Evolutionary conservation across 805 yeast genomes (phyloP), one percentile per base, ranked within the genome.

Genomic region (Yamadazyma philogaea): DNA sequence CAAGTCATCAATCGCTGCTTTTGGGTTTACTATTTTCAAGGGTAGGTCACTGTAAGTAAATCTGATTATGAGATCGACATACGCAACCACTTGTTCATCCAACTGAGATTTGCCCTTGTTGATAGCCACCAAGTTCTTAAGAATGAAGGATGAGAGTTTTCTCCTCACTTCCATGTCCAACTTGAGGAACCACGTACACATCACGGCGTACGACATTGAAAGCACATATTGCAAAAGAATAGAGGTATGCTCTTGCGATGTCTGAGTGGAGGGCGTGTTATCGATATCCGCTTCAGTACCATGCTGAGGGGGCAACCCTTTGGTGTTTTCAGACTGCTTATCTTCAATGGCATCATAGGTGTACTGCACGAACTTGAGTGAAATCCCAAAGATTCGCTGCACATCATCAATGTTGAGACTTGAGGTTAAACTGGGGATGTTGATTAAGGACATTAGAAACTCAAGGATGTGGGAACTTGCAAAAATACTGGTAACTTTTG

Each of bases 331-430:
- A 48, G 41, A 15, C 44, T 53, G 39, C 55, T 66, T 49, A 38
- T 59, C 50, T 48, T 65, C 50, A 43, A 60, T 55, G 4, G 50
- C 22, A 50, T 84, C 89, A 39, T 75, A 70, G 1, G 87, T 78
- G 54, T 81, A 82, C 54, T 85, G 87, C 42, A 87, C 83, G 52
- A 81, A 83, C 52, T 82, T 82, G 66, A 88, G 85, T 1, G 89
- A 83, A 57, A 88, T 84, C 1, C 86, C 96, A 66, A 88, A 86
- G 2, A 87, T 87, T 36, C 89, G 70, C 53, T 81, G 83, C 57
- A 74, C 84, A 52, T 88, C 96, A 38, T 85, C 93, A 15, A 74
- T 72, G 3, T 86, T 84, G 56, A 87, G 83, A 52, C 82, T 82
- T 1, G 87, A 74, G 1, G 86, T 80, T 44, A 87, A 61, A 1